Percentiles rank a stretch among this genome's conserved stretches.
These are phyloP conservation scores for Auxenochlorella protothecoides DNA, from an alignment of 139 green algal species.

Conservation along the genomic window DNA sequence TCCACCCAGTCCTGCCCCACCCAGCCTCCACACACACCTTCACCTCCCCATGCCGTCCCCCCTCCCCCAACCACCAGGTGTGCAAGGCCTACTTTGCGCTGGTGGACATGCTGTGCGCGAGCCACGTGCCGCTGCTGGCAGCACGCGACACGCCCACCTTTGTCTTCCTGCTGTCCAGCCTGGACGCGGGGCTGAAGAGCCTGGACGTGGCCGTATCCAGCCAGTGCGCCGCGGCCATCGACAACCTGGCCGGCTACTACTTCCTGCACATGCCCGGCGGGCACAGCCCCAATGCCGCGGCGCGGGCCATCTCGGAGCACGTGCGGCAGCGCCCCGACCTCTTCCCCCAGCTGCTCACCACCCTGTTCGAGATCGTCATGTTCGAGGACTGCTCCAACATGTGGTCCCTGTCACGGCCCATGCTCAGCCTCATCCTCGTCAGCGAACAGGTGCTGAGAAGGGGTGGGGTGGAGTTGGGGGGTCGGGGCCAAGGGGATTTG, in stretches of 20 bases:
- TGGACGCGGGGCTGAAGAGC: slow-evolving; percentile 77
- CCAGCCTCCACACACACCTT: not conserved
- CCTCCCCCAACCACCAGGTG: slow-evolving; percentile 31
- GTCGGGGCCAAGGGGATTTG: no score
- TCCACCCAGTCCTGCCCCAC: not conserved
- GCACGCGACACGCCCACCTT: slow-evolving; percentile 71
- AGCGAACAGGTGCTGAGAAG: slow-evolving; percentile 51
- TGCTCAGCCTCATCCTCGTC: slow-evolving; percentile 93
- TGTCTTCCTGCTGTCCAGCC: slow-evolving; percentile 60
- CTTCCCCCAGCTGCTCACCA: slow-evolving; percentile 57
- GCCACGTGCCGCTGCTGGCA: slow-evolving; percentile 31
- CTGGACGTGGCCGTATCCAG: slow-evolving; percentile 44
- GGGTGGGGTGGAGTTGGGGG: no score
- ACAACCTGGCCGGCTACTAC: slow-evolving; percentile 84
- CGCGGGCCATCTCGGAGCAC: slow-evolving; percentile 51
- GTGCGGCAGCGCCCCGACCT: slow-evolving; percentile 44
- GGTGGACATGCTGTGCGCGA: slow-evolving; percentile 65
- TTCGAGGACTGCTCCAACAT: slow-evolving; percentile 98
- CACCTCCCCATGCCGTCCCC: not conserved
- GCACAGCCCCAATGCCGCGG: slow-evolving; percentile 25
- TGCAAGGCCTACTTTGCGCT: slow-evolving; percentile 76
- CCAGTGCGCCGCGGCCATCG: slow-evolving; percentile 76
- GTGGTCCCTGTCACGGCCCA: slow-evolving; percentile 88
- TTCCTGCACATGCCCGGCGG: slow-evolving; percentile 45
- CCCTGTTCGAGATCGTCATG: slow-evolving; percentile 92